phyloP scores from a whole-genome alignment of 306 rosid species.

The Oxytropis ochrocephala region DNA sequence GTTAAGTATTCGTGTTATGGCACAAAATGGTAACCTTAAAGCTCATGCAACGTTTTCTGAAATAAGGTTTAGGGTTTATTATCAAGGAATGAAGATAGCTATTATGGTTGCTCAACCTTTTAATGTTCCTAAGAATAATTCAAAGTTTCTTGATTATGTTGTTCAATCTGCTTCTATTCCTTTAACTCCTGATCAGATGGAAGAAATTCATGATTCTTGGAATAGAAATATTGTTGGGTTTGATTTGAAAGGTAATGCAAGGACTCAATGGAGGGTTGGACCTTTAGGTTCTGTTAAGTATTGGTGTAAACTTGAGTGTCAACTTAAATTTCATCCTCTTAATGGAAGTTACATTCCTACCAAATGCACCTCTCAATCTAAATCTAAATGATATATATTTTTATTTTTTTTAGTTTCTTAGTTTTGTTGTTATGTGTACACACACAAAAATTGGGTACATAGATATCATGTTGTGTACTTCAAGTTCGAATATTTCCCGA shows the following conservation, averaged over 20 bases:
- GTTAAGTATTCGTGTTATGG: constrained; percentile 36
- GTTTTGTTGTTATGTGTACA: not conserved
- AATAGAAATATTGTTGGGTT: constrained; percentile 40
- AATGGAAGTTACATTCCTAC: constrained; percentile 50
- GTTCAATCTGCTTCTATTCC: constrained; percentile 48
- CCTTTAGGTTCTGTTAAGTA: constrained; percentile 53
- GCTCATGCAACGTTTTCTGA: constrained; percentile 73
- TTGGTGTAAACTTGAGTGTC: constrained; percentile 50
- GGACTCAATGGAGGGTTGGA: constrained; percentile 64
- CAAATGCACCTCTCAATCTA: constrained; percentile 55
- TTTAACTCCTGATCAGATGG: constrained; percentile 41
- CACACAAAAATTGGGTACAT: constrained; percentile 3
- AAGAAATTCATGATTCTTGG: constrained; percentile 35
- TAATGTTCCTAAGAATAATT: constrained; percentile 45
- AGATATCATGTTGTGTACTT: not conserved
- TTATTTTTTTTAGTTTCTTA: not conserved
- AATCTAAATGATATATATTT: constrained; percentile 28
- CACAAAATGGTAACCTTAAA: constrained; percentile 61
- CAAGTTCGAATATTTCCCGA: not conserved
- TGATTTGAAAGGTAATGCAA: constrained; percentile 42
- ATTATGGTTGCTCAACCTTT: constrained; percentile 32
- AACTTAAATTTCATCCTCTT: constrained; percentile 47
- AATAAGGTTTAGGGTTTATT: constrained; percentile 39
- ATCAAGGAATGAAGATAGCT: constrained; percentile 43
- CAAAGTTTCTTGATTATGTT: constrained; percentile 29